phyloP scores from a whole-genome alignment of 208 protist species.

The Trypanosomatidae sp. region DNA sequence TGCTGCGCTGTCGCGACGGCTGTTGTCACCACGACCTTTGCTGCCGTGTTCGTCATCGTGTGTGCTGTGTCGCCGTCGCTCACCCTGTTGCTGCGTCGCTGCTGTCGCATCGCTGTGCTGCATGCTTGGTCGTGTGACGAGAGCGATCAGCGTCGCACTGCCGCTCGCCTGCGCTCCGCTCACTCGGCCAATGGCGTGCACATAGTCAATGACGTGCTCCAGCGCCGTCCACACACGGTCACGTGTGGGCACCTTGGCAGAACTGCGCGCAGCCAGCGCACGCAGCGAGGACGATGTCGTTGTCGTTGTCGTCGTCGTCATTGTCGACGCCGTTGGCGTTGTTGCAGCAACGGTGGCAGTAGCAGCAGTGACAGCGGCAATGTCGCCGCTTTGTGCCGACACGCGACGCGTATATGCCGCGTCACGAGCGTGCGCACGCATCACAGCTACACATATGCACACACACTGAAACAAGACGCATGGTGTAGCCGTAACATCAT shows the following conservation, averaged over 20 bases:
- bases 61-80: background rate
- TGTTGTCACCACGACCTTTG: background rate
- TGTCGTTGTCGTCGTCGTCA: too few species aligned
- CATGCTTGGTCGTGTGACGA: slow-evolving; percentile 2
- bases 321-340: too few species aligned
- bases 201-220: slow-evolving; percentile 60
- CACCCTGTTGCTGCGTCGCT: background rate
- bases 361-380: too few species aligned
- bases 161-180: slow-evolving; percentile 21
- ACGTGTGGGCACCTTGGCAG: too few species aligned
- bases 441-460: slow-evolving; percentile 1
- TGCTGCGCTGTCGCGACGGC: background rate
- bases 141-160: slow-evolving; percentile 50
- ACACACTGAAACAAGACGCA: background rate
- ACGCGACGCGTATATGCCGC: too few species aligned
- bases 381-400: too few species aligned
- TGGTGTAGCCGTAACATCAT: background rate
- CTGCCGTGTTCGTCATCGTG: too few species aligned
- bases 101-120: slow-evolving; percentile 40
- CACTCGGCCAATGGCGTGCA: slow-evolving; percentile 70
- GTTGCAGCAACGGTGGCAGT: too few species aligned
- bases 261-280: too few species aligned
- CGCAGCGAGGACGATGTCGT: too few species aligned
- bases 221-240: slow-evolving; percentile 29
- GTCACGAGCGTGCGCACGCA: too few species aligned